Evolutionary conservation across 805 yeast genomes (phyloP).

Genomic region (Pichia nakasei): DNA sequence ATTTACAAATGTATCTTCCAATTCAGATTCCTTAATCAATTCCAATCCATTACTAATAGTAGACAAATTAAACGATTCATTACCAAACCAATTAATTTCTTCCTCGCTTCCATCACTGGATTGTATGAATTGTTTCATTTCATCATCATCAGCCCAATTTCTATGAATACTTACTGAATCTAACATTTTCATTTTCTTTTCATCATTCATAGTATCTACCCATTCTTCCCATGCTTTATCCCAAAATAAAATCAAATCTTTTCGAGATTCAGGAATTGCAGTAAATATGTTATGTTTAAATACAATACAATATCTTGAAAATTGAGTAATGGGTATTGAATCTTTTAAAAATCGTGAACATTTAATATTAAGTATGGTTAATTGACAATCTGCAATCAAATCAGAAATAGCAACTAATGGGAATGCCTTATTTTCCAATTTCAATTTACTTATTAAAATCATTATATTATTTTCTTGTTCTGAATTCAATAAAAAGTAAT

Average conservation of each 20-base stretch:
- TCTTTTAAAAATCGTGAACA: conserved; percentile 15
- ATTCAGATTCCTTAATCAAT: conserved; percentile 9
- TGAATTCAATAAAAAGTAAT: conserved; percentile 11
- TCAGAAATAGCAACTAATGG: conserved; percentile 11
- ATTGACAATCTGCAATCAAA: conserved; percentile 5
- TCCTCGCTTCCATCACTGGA: conserved; percentile 11
- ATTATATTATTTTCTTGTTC: conserved; percentile 7
- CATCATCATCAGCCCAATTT: conserved; percentile 20
- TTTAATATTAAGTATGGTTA: conserved; percentile 1
- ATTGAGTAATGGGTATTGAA: conserved; percentile 21
- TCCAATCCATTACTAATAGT: conserved; percentile 4
- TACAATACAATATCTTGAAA: conserved; percentile 22
- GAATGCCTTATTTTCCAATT: not conserved
- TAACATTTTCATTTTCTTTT: conserved; percentile 12
- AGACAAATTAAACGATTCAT: not conserved
- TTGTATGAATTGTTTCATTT: conserved; percentile 16
- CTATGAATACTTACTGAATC: conserved; percentile 9
- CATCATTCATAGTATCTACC: conserved; percentile 12
- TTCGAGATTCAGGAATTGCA: conserved; percentile 14
- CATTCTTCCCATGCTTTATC: conserved; percentile 19
- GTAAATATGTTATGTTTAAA: conserved; percentile 14
- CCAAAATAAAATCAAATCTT: conserved; percentile 20
- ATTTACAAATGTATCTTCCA: conserved; percentile 1
- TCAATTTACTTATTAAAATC: conserved; percentile 5
- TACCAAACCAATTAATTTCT: conserved; percentile 7